Percentiles rank a stretch among this genome's conserved stretches.
These are phyloP conservation scores for Pleurotus djamor DNA, from an alignment of 768 basidiomycete species.

Conservation along the genomic window DNA sequence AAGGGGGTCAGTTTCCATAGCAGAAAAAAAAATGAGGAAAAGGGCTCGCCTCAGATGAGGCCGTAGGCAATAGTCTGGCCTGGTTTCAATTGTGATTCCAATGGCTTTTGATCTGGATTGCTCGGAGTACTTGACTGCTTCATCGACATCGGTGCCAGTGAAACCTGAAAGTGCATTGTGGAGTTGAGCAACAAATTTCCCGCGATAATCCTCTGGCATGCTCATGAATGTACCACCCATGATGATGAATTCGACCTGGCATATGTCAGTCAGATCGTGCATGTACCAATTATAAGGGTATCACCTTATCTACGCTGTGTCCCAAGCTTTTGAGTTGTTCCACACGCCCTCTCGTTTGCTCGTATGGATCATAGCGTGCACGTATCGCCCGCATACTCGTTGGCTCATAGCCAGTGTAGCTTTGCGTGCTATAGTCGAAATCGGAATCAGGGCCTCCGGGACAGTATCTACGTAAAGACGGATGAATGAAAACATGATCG, in stretches of 20 bases:
- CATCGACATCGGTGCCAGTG: conserved; percentile 91
- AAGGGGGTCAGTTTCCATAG: neutral
- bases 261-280: neutral
- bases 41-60: conserved; percentile 81
- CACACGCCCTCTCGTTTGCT: conserved; percentile 92
- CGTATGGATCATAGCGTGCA: conserved; percentile 93
- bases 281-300: neutral
- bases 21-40: neutral
- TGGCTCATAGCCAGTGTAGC: conserved; percentile 93
- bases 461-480: conserved; percentile 95
- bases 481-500: neutral
- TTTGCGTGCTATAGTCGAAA: conserved; percentile 99
- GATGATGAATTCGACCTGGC: conserved; percentile 83
- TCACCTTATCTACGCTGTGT: conserved; percentile 94
- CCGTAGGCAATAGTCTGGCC: conserved; percentile 96
- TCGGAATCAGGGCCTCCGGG: conserved; percentile 99
- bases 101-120: conserved; percentile 98
- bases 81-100: conserved; percentile 98
- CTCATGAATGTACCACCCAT: conserved; percentile 99
- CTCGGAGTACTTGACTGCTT: conserved; percentile 96
- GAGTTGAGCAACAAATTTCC: conserved; percentile 90
- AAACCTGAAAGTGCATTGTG: conserved; percentile 97
- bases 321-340: conserved; percentile 96
- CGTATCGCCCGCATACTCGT: conserved; percentile 99
- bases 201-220: conserved; percentile 96